Conservation (phyloP, 2,329 filamentous ascomycete species). For the Teratosphaeria destructans region DNA sequence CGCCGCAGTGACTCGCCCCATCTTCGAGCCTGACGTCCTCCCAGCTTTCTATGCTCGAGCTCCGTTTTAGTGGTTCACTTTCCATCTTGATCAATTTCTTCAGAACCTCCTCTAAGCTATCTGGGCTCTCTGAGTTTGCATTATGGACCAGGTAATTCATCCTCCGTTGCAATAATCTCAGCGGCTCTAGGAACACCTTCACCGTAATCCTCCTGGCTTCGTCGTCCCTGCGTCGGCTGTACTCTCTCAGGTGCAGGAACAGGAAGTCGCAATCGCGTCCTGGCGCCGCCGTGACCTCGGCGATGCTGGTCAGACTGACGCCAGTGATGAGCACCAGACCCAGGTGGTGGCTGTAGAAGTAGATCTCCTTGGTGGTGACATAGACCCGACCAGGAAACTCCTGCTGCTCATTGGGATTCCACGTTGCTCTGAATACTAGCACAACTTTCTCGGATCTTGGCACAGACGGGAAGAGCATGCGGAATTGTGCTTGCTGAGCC, state of each 20-base stretch:
- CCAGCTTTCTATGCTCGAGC: conserved; percentile 79
- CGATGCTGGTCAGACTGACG: conserved; percentile 64
- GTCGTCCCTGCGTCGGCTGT: conserved; percentile 44
- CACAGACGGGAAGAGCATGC: conserved; percentile 77
- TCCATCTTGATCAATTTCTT: conserved; percentile 67
- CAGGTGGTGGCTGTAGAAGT: conserved; percentile 93
- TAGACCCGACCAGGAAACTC: conserved; percentile 79
- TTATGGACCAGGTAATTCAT: conserved; percentile 80
- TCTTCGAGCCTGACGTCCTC: conserved; percentile 53
- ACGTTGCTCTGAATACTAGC: conserved; percentile 85
- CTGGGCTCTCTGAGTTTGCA: conserved; percentile 59
- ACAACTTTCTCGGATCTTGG: conserved; percentile 70
- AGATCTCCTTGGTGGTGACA: conserved; percentile 76
- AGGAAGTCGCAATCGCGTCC: conserved; percentile 90
- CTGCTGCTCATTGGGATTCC: conserved; percentile 66
- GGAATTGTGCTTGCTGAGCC: conserved; percentile 86
- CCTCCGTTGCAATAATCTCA: conserved; percentile 69
- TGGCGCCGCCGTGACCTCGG: conserved; percentile 79
- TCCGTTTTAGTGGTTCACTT: conserved; percentile 45
- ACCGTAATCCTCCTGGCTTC: conserved; percentile 68
- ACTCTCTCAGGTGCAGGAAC: conserved; percentile 62
- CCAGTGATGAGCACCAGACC: conserved; percentile 78
- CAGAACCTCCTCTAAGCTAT: conserved; percentile 59
- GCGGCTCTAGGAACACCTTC: conserved; percentile 84
- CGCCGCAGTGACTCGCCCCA: background rate